Base-by-base conservation (phyloP, 1,284 basidiomycete genomes). In the Rhodotorula sp. region DNA sequence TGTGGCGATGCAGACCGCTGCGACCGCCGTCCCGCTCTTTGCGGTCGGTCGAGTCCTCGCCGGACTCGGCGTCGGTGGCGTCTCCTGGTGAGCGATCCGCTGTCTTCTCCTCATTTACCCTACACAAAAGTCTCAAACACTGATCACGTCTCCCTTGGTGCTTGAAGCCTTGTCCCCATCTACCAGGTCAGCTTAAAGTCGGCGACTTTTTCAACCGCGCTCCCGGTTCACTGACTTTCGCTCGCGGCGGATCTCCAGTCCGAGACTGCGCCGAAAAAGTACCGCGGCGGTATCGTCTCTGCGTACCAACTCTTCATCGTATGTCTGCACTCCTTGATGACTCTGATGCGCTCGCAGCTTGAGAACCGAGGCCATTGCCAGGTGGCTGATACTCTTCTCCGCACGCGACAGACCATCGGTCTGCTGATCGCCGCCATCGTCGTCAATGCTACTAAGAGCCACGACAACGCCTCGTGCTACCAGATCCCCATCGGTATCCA, bases 201-300 rank as follows among this genome's bases (percentile, higher is more conserved):
- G 37, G 22, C 88, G 88, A 72, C 24, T 42, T 44, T 8, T 26
- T n/a, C 44, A 14, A 10, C 6, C 3, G n/a, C 29, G n/a, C 30
- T 45, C n/a, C 20, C 44, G 10, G 44, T 37, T 26, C 18, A 8
- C 42, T 22, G 8, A 37, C 18, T 42, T 42, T 10, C 10, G 37
- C 8, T 42, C 2, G 10, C 37, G 37, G 37, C 37, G 14, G 4
- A 88, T 93, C 85, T 94, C 83, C 89, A 91, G 83, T 88, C 88
- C 71, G 91, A 91, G 83, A 86, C 84, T 70, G 83, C 86, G 12
- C 88, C 89, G 63, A 87, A 89, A 79, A 88, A 87, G 85, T 86
- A 90, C 77, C 88, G 92, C 81, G 92, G 92, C 78, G 88, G 89
- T 61, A 84, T 94, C 78, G 91, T 93, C 58, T 80, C 83, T 6